A percentile compares a stretch with the other conserved stretches of the same genome.
These are phyloP conservation scores for Colletotrichum scovillei DNA, from an alignment of 2,329 filamentous ascomycete species.

Conservation along the genomic window DNA sequence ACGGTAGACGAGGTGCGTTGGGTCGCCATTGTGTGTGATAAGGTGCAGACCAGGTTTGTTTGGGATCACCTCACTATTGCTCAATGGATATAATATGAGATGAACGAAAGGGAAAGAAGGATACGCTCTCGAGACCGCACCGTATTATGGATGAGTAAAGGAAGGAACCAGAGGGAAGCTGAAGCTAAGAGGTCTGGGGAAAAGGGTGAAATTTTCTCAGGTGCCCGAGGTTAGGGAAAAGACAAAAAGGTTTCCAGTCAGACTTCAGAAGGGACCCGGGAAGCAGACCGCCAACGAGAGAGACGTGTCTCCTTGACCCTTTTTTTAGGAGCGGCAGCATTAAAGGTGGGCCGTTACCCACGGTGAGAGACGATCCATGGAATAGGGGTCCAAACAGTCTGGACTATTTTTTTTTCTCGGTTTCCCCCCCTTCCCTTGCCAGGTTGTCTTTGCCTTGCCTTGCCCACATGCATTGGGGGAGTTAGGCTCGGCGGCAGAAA, in stretches of 20 bases:
- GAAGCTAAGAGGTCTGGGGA: background rate
- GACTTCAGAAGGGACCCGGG: background rate
- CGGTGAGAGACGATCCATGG: conserved; percentile 19
- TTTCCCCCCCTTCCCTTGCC: background rate
- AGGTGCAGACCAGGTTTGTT: background rate
- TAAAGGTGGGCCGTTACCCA: conserved; percentile 9
- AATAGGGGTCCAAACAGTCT: conserved; percentile 33
- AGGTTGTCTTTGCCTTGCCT: background rate
- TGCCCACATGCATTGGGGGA: conserved; percentile 11
- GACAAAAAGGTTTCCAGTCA: background rate
- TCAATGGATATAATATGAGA: conserved; percentile 23
- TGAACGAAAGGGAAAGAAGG: conserved; percentile 4
- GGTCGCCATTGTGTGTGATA: conserved; percentile 20
- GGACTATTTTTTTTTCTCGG: background rate
- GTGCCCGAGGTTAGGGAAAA: conserved; percentile 21
- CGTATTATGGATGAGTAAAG: background rate
- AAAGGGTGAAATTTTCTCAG: conserved; percentile 16
- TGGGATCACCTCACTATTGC: background rate
- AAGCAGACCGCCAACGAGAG: conserved; percentile 22
- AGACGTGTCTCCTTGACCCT: conserved; percentile 24
- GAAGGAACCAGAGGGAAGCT: background rate
- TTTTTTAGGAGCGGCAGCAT: conserved; percentile 20
- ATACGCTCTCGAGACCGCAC: background rate
- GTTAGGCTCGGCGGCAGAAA: conserved; percentile 18
- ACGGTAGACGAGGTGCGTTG: conserved; percentile 29